Percentiles rank a stretch among this genome's conserved stretches.
phyloP scores from a whole-genome alignment of 129 eudicot genomes.

The Deinandra increscens region DNA sequence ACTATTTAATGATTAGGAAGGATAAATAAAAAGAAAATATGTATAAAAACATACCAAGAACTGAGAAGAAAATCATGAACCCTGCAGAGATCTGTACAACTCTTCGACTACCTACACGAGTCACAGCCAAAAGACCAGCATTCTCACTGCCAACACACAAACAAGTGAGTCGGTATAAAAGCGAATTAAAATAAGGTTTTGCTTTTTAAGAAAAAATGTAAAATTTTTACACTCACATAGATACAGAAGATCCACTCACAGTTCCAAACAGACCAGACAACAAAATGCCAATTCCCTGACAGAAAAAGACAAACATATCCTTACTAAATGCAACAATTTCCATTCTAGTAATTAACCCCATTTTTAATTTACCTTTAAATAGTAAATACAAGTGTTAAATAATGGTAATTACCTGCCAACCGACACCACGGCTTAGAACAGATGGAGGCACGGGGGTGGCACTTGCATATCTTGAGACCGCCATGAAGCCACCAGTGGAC shows the following conservation, averaged over 20 bases:
- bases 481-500: conserved; percentile 76
- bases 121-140: conserved; percentile 76
- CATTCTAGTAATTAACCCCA: not conserved
- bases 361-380: not conserved
- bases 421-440: conserved; percentile 73
- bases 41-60: conserved; percentile 42
- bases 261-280: conserved; percentile 67
- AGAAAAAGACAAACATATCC: conserved; percentile 18
- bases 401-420: conserved; percentile 63
- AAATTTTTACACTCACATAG: conserved; percentile 55
- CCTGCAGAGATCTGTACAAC: conserved; percentile 77
- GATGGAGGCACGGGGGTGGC: conserved; percentile 77
- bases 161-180: too few relatives aligned
- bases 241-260: conserved; percentile 62
- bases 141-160: conserved; percentile 49
- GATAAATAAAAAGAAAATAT: not conserved
- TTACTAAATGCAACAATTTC: not conserved
- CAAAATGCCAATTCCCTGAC: conserved; percentile 69
- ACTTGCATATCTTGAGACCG: conserved; percentile 75
- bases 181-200: too few relatives aligned
- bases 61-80: conserved; percentile 72
- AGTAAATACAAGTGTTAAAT: too few relatives aligned
- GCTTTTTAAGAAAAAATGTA: conserved; percentile 12
- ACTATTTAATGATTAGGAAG: not conserved
- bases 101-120: conserved; percentile 78